A percentile compares a stretch with the other conserved stretches of the same genome.
Evolutionary conservation across 306 rosid genomes (phyloP).

Genomic region (Cucumis melo): DNA sequence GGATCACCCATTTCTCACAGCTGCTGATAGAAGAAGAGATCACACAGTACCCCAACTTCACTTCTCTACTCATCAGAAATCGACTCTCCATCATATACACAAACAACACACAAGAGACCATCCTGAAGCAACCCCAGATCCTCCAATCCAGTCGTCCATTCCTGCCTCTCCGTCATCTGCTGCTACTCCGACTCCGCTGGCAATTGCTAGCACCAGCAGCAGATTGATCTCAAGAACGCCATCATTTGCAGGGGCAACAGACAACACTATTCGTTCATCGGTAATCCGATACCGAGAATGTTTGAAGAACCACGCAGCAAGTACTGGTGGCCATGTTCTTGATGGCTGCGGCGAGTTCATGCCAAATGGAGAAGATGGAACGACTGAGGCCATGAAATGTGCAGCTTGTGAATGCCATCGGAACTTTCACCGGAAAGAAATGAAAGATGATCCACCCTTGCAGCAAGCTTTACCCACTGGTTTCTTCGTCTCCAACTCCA

Average conservation of each 20-base stretch:
- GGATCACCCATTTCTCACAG: background rate
- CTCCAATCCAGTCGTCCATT: background rate
- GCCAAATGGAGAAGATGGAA: slow-evolving; percentile 65
- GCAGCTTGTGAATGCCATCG: slow-evolving; percentile 97
- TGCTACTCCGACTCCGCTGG: background rate
- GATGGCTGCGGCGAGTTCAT: slow-evolving; percentile 99
- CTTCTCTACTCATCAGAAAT: slow-evolving; percentile 14
- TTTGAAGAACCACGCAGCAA: slow-evolving; percentile 80
- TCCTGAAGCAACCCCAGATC: background rate
- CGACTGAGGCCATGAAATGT: slow-evolving; percentile 44
- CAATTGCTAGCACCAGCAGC: background rate
- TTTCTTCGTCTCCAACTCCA: slow-evolving; percentile 10
- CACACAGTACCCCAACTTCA: slow-evolving; percentile 17
- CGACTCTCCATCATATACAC: background rate
- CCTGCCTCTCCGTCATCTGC: background rate
- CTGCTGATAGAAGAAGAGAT: slow-evolving; percentile 21
- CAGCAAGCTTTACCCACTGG: slow-evolving; percentile 11
- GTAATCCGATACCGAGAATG: slow-evolving; percentile 57
- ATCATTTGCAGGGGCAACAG: background rate
- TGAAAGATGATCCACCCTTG: slow-evolving; percentile 18
- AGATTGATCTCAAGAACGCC: background rate
- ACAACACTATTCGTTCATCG: background rate
- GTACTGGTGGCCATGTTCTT: slow-evolving; percentile 59
- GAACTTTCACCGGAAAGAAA: slow-evolving; percentile 68
- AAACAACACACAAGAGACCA: background rate